Conservation (phyloP, 371 early-diverging fungal genomes). For the Rhizopus sp. region DNA sequence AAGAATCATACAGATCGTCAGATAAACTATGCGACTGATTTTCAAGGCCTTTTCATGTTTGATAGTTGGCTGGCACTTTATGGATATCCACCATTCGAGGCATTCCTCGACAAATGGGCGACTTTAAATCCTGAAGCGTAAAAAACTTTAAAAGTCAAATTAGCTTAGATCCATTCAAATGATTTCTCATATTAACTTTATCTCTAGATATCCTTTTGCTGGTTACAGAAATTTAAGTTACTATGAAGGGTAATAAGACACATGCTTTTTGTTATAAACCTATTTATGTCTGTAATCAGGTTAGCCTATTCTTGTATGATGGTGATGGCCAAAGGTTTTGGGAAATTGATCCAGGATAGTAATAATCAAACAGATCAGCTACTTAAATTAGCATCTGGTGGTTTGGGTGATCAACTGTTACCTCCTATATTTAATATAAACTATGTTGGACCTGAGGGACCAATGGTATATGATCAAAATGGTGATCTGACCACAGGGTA, state of each 20-base stretch:
- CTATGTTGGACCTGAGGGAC: constrained; percentile 63
- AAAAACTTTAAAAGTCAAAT: not conserved
- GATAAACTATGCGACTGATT: constrained; percentile 33
- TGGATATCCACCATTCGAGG: constrained; percentile 58
- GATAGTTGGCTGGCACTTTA: constrained; percentile 54
- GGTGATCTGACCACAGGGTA: constrained; percentile 60
- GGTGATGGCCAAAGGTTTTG: constrained; percentile 57
- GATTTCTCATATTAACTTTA: not conserved
- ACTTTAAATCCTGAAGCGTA: constrained; percentile 47
- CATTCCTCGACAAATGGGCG: constrained; percentile 55
- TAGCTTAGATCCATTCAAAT: too few relatives aligned
- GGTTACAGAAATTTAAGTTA: constrained; percentile 57
- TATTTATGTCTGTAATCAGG: constrained; percentile 17
- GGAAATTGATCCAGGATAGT: constrained; percentile 35
- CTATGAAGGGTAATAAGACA: constrained; percentile 54
- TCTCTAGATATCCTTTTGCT: constrained; percentile 57
- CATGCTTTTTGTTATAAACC: not conserved
- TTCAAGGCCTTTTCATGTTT: constrained; percentile 58
- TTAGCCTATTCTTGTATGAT: constrained; percentile 63
- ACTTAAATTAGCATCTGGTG: constrained; percentile 37
- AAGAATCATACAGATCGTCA: constrained; percentile 12
- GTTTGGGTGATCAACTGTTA: constrained; percentile 38
- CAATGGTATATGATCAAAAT: constrained; percentile 55
- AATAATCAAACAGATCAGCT: constrained; percentile 44
- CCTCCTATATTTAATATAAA: constrained; percentile 57